A percentile compares a stretch with the other conserved stretches of the same genome.
Conservation (phyloP, 805 yeast species). For the Clavispora asparagi region DNA sequence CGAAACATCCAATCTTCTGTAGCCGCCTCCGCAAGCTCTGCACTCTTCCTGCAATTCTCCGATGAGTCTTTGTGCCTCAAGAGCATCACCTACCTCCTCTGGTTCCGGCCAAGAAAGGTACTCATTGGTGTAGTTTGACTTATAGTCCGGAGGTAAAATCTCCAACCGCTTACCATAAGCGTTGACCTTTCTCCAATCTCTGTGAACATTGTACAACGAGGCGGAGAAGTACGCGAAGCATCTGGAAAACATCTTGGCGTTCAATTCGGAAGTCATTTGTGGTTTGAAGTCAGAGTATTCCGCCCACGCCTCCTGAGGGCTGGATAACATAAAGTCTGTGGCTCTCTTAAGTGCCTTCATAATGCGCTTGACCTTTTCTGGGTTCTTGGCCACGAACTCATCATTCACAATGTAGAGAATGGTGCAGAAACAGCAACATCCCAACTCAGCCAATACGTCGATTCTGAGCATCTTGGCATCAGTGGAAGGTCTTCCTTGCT, state of each 20-base stretch:
- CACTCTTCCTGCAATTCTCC: constrained; percentile 42
- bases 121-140: constrained; percentile 47
- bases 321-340: constrained; percentile 41
- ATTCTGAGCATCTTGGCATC: constrained; percentile 55
- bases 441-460: constrained; percentile 50
- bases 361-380: constrained; percentile 41
- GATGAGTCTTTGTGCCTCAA: constrained; percentile 45
- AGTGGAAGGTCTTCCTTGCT: constrained; percentile 36
- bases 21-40: constrained; percentile 41
- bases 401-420: constrained; percentile 51
- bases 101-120: constrained; percentile 48
- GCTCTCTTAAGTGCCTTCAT: constrained; percentile 47
- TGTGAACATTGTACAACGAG: constrained; percentile 47
- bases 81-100: constrained; percentile 41
- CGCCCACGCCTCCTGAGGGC: constrained; percentile 43
- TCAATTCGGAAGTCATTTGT: constrained; percentile 35
- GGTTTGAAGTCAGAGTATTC: constrained; percentile 46
- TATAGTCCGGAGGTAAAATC: constrained; percentile 45
- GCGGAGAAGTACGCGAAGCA: constrained; percentile 52
- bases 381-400: constrained; percentile 41
- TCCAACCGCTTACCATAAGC: constrained; percentile 51
- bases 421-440: constrained; percentile 57
- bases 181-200: constrained; percentile 55
- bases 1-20: constrained; percentile 34
- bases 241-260: constrained; percentile 45